phyloP scores from a whole-genome alignment of 2,329 filamentous ascomycete genomes.

The Thermothelomyces thermophilus region DNA sequence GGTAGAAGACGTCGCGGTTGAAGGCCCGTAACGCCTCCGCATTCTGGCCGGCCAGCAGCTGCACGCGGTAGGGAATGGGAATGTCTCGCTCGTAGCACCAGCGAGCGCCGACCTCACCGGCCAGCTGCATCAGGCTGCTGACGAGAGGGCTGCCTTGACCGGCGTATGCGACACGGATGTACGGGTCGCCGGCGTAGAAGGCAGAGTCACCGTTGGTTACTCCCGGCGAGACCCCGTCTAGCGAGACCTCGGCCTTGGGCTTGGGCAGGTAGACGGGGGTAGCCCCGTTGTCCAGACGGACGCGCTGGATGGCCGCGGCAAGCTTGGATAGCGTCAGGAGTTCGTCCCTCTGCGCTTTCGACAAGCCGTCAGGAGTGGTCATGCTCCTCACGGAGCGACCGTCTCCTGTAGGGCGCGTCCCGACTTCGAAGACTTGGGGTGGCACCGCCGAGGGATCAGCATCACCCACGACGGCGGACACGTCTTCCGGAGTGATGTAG shows the following conservation, averaged over 20 bases:
- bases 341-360: conserved; percentile 37
- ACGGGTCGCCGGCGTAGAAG: conserved; percentile 41
- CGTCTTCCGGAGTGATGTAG: conserved; percentile 48
- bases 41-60: conserved; percentile 38
- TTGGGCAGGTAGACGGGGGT: conserved; percentile 42
- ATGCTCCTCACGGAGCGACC: conserved; percentile 37
- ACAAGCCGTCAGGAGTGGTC: conserved; percentile 37
- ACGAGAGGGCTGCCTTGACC: conserved; percentile 35
- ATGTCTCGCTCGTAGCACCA: conserved; percentile 55
- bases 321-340: conserved; percentile 43
- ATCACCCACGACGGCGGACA: conserved; percentile 40
- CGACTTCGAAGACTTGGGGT: conserved; percentile 30
- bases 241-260: conserved; percentile 38
- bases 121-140: conserved; percentile 51
- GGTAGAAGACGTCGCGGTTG: conserved; percentile 34
- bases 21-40: conserved; percentile 33
- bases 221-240: conserved; percentile 30
- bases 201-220: conserved; percentile 25
- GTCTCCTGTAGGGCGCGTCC: conserved; percentile 23
- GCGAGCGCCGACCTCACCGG: conserved; percentile 53
- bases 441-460: conserved; percentile 22
- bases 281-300: conserved; percentile 42
- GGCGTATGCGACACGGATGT: conserved; percentile 39
- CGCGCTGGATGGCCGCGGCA: conserved; percentile 38
- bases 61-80: conserved; percentile 52